Conservation (phyloP, 208 protist genomes). For the Balamuthia mandrillaris region DNA sequence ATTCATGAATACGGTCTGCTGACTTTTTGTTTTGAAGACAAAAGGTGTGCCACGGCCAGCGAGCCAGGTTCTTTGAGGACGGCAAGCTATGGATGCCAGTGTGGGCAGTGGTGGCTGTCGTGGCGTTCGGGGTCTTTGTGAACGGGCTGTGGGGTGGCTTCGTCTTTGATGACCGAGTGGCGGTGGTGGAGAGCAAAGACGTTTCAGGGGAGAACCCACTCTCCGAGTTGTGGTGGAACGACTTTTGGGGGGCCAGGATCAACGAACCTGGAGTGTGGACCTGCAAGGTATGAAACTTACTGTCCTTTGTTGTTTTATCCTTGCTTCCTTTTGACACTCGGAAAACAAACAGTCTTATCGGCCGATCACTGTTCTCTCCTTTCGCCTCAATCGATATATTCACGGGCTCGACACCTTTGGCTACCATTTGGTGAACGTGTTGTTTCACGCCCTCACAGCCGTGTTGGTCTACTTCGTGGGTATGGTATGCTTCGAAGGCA, state of each 20-base stretch:
- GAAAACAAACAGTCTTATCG: slow-evolving; percentile 43
- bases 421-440: slow-evolving; percentile 38
- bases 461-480: not conserved
- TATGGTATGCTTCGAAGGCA: not conserved
- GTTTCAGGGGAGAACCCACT: not conserved
- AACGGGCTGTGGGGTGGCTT: not conserved
- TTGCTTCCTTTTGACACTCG: no score
- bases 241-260: slow-evolving; percentile 37
- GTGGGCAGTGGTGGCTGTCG: no score
- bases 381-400: not conserved
- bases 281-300: slow-evolving; percentile 14
- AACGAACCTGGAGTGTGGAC: slow-evolving; percentile 1
- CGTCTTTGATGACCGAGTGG: not conserved
- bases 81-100: no score
- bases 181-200: slow-evolving; percentile 12
- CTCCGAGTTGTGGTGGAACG: not conserved
- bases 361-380: not conserved
- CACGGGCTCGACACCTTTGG: not conserved
- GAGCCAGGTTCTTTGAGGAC: no score
- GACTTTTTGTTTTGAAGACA: no score
- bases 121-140: slow-evolving; percentile 1
- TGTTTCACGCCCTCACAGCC: not conserved
- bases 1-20: no score
- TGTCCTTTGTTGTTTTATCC: not conserved
- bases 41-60: no score